phyloP scores from a whole-genome alignment of 2,329 filamentous ascomycete genomes.

The Podosphaera xanthii region DNA sequence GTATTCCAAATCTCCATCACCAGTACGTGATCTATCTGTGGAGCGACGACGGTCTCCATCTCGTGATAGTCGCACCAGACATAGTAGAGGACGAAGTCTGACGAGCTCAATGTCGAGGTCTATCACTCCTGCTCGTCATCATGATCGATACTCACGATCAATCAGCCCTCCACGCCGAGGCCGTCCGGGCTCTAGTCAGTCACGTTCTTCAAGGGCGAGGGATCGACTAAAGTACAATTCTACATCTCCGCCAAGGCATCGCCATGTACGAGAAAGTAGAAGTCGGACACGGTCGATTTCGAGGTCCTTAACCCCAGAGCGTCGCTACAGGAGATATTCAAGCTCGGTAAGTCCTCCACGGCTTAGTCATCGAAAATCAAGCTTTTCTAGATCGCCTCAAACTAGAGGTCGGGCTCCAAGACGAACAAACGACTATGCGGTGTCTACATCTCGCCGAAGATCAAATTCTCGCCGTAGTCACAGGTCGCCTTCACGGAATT shows the following conservation, averaged over 20 bases:
- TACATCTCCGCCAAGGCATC: not conserved
- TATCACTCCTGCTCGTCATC: constrained; percentile 4
- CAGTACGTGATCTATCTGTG: constrained; percentile 1
- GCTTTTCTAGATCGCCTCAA: constrained; percentile 7
- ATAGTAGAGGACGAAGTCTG: constrained; percentile 10
- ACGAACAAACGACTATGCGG: not conserved
- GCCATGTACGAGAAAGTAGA: not conserved
- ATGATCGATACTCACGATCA: not conserved
- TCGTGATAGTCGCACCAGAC: constrained; percentile 6
- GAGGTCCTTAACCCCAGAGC: constrained; percentile 8
- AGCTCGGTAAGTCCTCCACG: constrained; percentile 7
- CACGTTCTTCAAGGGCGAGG: constrained; percentile 10
- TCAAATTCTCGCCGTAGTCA: no score
- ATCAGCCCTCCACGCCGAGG: constrained; percentile 7
- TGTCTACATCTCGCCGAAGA: no score
- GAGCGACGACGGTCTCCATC: constrained; percentile 4
- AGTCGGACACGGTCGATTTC: not conserved
- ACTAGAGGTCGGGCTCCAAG: not conserved
- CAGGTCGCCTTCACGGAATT: no score
- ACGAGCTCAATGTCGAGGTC: constrained; percentile 11
- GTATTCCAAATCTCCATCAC: constrained; percentile 23
- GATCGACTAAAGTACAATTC: not conserved
- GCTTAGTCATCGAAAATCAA: constrained; percentile 5
- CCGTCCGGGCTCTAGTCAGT: constrained; percentile 7
- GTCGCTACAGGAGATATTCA: constrained; percentile 7